Base-by-base conservation (phyloP, 768 basidiomycete genomes). In the Boletus barrowsii region DNA sequence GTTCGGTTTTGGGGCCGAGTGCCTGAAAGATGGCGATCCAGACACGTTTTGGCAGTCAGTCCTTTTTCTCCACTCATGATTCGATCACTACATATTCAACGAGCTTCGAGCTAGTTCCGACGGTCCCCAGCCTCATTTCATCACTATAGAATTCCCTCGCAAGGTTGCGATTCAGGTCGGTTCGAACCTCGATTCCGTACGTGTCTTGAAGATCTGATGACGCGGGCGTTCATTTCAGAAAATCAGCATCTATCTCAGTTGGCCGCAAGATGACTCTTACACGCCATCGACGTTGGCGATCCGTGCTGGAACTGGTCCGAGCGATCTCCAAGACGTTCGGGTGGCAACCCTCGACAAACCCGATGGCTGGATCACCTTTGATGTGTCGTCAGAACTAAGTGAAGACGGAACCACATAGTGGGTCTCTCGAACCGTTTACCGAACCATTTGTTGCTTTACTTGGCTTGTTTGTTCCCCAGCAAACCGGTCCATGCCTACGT, bases 11-110 rank as follows among this genome's bases (percentile, higher is more conserved):
- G 94, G 96, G 9, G 85, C 93, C 37, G 93, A 97, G 66, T 94
- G 94, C 70, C 76, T 98, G 42, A 80, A 85, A 26, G 95, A 98
- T 62, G 82, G 83, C 33, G 89, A 96, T 65, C 86, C 90, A 30
- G 87, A 90, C 39, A 98, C 95, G 0, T 96, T 98, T 68, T 98
- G 97, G 97, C 97, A 98, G 95, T 98, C 70, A 70, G 93, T 79
- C 9, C 37, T 29, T 46, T 50, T 17, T 26, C 26, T 29, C 26
- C 18, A 48, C 17, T 37, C 2, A 15, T 32, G 15, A 14, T 49
- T 26, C 33, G 2, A 20, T 24, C 47, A 18, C 52, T 36, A 15
- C 30, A 4, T 13, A 10, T 48, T 29, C 22, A 47, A 35, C 20
- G 44, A 58, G 29, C 24, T 26, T 18, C 29, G 59, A 50, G 40